phyloP scores from a whole-genome alignment of 1,284 basidiomycete genomes.

The Ceratobasidium sp. region DNA sequence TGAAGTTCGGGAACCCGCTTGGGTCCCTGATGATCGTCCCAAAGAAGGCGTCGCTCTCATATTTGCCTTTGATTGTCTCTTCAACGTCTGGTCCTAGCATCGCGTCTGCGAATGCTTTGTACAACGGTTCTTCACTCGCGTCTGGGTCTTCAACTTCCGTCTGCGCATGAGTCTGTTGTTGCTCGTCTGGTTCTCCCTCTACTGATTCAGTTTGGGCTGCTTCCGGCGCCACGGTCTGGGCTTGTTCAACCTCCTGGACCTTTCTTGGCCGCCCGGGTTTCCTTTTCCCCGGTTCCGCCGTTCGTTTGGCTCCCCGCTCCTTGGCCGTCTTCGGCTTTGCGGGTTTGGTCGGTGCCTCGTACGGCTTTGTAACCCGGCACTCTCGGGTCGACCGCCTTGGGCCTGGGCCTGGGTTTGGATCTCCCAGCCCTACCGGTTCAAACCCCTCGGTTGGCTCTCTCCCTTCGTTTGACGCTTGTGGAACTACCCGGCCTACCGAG shows the following conservation, averaged over 20 bases:
- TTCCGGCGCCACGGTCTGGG: not conserved
- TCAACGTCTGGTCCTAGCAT: not conserved
- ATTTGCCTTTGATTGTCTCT: conserved; percentile 27
- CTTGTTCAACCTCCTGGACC: no score
- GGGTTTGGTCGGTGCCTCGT: not conserved
- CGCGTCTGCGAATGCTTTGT: conserved; percentile 10
- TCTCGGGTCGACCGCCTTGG: not conserved
- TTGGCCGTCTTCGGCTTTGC: conserved; percentile 6
- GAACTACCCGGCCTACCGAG: not conserved
- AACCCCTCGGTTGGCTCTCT: no score
- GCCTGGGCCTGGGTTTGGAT: not conserved
- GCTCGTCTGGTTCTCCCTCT: no score
- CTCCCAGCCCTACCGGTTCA: no score
- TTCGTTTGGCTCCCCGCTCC: not conserved
- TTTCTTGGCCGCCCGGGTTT: no score
- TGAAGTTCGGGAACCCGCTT: conserved; percentile 53
- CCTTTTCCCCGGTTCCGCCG: not conserved
- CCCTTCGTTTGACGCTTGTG: no score
- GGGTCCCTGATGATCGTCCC: conserved; percentile 52
- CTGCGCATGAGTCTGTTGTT: conserved; percentile 24
- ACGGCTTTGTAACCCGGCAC: not conserved
- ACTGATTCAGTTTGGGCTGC: no score
- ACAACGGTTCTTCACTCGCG: not conserved
- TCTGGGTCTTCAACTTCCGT: conserved; percentile 17
- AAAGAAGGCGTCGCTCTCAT: conserved; percentile 54